A percentile compares a stretch with the other conserved stretches of the same genome.
These are phyloP conservation scores for Trichophyton schoenleinii DNA, from an alignment of 2,329 filamentous ascomycete species.

Conservation along the genomic window DNA sequence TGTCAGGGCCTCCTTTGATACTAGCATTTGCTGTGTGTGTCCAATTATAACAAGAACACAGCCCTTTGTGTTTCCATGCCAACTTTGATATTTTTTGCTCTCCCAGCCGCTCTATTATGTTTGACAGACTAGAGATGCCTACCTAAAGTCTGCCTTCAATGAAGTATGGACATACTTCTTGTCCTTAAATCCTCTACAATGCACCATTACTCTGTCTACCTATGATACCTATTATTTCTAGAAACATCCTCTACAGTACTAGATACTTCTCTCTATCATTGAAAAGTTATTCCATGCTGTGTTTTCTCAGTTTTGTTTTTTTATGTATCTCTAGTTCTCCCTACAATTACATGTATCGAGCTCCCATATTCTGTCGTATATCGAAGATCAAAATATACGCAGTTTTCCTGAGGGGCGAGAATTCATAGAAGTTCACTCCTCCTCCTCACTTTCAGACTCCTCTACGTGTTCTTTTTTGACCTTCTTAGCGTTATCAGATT, in stretches of 20 bases:
- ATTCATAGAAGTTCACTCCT: neutral
- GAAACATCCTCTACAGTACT: neutral
- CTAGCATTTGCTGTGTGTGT: neutral
- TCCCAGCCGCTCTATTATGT: neutral
- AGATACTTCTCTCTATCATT: neutral
- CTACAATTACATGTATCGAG: neutral
- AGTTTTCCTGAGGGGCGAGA: no score
- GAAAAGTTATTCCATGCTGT: neutral
- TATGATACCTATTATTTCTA: neutral
- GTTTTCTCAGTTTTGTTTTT: neutral
- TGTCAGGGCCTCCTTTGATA: neutral
- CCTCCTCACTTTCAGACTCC: neutral
- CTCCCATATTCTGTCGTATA: neutral
- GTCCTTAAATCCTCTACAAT: neutral
- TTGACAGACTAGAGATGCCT: neutral
- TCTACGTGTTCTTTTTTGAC: neutral
- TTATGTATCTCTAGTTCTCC: neutral
- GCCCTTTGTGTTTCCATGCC: conserved; percentile 1
- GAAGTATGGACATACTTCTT: neutral
- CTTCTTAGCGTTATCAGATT: neutral
- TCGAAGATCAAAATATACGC: neutral
- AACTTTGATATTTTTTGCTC: neutral
- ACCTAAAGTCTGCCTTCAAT: neutral
- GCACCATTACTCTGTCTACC: neutral
- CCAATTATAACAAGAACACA: neutral